These are phyloP conservation scores for Nemania sp. DNA, from an alignment of 2,329 filamentous ascomycete species.

Conservation along the genomic window DNA sequence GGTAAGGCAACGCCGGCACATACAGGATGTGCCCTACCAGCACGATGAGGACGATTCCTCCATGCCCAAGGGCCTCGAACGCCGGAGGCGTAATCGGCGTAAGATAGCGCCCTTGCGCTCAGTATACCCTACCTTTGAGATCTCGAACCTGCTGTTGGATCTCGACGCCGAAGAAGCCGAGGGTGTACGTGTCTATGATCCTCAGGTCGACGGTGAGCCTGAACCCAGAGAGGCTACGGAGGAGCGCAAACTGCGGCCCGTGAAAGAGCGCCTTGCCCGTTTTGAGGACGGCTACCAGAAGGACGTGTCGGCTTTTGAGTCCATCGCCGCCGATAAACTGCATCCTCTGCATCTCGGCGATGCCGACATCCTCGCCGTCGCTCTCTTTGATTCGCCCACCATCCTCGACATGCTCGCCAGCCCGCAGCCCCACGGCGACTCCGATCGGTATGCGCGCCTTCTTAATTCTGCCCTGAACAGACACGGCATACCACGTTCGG, in stretches of 20 bases:
- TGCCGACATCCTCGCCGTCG: constrained; percentile 48
- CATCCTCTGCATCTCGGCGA: constrained; percentile 46
- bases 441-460: neutral
- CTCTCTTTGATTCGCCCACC: constrained; percentile 34
- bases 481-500: constrained; percentile 21
- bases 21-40: no score
- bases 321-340: constrained; percentile 17
- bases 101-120: constrained; percentile 26
- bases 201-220: constrained; percentile 41
- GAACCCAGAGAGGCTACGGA: neutral
- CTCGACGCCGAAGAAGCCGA: constrained; percentile 53
- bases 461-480: constrained; percentile 34
- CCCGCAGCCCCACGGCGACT: neutral
- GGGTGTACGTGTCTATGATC: constrained; percentile 47
- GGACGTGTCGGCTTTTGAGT: constrained; percentile 21
- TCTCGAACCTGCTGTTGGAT: constrained; percentile 52
- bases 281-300: constrained; percentile 36
- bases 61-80: no score
- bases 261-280: constrained; percentile 34
- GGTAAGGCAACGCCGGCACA: no score
- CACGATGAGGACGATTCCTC: no score
- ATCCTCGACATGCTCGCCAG: neutral
- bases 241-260: constrained; percentile 38
- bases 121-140: constrained; percentile 33
- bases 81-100: neutral